These are phyloP conservation scores for Selaginella tamariscina DNA, from an alignment of 75 land plant genomes.

Conservation along the genomic window DNA sequence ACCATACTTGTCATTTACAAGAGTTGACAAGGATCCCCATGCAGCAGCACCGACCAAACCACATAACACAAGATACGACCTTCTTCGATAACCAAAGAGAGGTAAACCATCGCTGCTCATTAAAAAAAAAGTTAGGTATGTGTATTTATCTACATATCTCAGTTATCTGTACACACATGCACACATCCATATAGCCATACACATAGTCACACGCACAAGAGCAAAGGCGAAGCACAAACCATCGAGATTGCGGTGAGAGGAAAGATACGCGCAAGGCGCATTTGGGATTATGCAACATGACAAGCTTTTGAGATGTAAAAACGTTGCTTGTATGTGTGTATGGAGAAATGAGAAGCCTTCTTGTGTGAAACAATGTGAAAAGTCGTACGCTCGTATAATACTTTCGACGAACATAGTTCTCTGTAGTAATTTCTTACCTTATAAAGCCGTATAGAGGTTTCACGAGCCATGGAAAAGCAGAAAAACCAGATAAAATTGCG, in stretches of 20 bases:
- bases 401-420: no score
- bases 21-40: constrained; percentile 72
- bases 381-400: no score
- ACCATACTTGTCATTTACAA: constrained; percentile 80
- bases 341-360: no score
- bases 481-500: constrained; percentile 79
- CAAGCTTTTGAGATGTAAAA: no score
- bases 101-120: constrained; percentile 84
- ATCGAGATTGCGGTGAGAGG: neutral
- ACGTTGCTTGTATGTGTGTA: no score
- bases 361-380: no score
- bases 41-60: constrained; percentile 89
- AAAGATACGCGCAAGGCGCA: neutral
- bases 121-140: neutral
- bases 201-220: no score
- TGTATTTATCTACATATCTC: no score
- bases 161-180: no score
- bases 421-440: constrained; percentile 53
- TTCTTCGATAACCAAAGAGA: constrained; percentile 93
- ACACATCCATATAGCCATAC: no score
- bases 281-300: neutral
- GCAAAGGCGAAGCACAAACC: no score
- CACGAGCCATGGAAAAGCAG: constrained; percentile 87
- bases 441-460: constrained; percentile 95
- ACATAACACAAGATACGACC: constrained; percentile 83